Conservation (phyloP, 83 land plant genomes). For the Picea abies region DNA sequence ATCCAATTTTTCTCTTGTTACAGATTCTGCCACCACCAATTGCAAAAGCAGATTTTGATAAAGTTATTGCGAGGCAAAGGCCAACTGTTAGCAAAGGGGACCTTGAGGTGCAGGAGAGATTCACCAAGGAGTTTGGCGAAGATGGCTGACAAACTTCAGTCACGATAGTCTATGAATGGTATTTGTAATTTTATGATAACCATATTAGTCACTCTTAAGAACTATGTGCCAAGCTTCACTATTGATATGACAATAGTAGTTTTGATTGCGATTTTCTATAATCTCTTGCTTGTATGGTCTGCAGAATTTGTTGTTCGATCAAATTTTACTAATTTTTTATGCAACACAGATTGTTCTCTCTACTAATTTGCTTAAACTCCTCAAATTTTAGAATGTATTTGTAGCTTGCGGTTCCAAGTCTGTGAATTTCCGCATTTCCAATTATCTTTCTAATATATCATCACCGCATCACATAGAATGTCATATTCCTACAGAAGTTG, state of each 20-base stretch:
- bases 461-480: background rate
- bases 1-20: constrained; percentile 10
- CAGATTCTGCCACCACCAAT: constrained; percentile 98
- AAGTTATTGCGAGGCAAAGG: constrained; percentile 91
- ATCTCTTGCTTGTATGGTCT: background rate
- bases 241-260: background rate
- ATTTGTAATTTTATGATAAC: constrained; percentile 6
- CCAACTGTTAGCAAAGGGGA: constrained; percentile 94
- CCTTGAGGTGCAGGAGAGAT: constrained; percentile 92
- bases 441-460: background rate
- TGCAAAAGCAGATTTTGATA: constrained; percentile 81
- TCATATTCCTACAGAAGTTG: background rate
- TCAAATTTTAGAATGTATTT: constrained; percentile 10
- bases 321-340: background rate
- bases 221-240: background rate
- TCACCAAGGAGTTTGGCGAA: constrained; percentile 98
- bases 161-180: background rate
- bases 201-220: background rate
- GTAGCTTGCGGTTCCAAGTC: background rate
- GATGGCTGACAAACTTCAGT: constrained; percentile 62
- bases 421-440: background rate
- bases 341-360: background rate
- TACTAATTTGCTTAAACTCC: too few species aligned
- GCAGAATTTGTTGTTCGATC: background rate
- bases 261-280: background rate